These are phyloP conservation scores for Eucalyptus regnans DNA, from an alignment of 345 rosid species.

Conservation along the genomic window DNA sequence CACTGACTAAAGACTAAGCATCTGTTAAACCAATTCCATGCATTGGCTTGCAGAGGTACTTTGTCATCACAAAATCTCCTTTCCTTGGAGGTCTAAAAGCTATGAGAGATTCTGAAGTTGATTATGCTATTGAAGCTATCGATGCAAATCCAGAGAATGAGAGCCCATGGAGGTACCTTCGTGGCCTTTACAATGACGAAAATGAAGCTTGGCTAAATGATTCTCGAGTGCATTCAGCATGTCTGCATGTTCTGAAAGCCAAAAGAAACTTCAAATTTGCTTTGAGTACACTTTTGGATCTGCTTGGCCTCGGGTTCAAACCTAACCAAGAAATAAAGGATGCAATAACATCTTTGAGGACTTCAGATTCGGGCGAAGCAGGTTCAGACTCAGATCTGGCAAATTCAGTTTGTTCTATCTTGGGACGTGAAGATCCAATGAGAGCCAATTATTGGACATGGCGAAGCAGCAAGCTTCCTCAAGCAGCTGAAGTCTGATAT, in stretches of 20 bases:
- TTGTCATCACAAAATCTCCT: constrained; percentile 60
- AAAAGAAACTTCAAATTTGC: constrained; percentile 48
- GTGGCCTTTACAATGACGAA: constrained; percentile 65
- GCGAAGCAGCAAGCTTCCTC: constrained; percentile 49
- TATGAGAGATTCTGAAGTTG: constrained; percentile 71
- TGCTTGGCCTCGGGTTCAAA: constrained; percentile 49
- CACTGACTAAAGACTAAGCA: not conserved
- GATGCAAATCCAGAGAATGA: constrained; percentile 52
- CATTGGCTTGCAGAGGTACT: constrained; percentile 45
- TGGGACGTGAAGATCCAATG: constrained; percentile 51
- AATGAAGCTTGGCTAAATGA: constrained; percentile 34
- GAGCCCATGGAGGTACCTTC: constrained; percentile 86
- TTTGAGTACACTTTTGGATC: constrained; percentile 66
- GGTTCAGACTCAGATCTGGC: constrained; percentile 38
- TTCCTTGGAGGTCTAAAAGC: constrained; percentile 53
- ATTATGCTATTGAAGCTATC: constrained; percentile 52
- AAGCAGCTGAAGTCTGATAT: not conserved
- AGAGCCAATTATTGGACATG: constrained; percentile 75
- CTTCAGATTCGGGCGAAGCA: constrained; percentile 13
- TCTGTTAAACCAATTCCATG: not conserved
- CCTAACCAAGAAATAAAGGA: constrained; percentile 53
- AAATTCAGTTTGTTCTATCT: constrained; percentile 36
- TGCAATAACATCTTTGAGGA: constrained; percentile 35
- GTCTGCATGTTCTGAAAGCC: constrained; percentile 42
- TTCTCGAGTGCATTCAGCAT: constrained; percentile 43